Percentiles rank a stretch among this genome's conserved stretches.
Conservation (phyloP, 768 basidiomycete genomes). For the Brasilioporus rufonigricans region DNA sequence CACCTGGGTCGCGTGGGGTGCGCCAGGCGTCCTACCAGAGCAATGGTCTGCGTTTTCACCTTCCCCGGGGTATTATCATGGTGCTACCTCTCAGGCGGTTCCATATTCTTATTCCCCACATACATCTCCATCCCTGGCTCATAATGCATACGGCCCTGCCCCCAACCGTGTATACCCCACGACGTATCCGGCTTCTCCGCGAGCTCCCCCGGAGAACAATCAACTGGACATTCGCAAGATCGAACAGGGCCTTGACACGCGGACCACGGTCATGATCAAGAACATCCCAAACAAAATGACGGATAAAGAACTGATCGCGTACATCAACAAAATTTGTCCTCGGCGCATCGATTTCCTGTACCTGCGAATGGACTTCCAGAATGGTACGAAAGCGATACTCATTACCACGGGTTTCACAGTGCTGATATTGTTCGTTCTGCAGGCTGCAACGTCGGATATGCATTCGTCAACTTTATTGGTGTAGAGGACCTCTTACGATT, state of each 20-base stretch:
- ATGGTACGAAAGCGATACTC: conserved; percentile 45
- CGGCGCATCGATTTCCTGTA: conserved; percentile 84
- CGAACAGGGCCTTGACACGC: conserved; percentile 72
- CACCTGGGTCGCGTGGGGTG: conserved; percentile 30
- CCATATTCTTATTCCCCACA: conserved; percentile 31
- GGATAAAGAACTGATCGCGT: conserved; percentile 65
- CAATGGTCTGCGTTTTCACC: conserved; percentile 32
- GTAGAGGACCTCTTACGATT: conserved; percentile 76
- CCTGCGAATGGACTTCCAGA: conserved; percentile 81
- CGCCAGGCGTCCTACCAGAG: conserved; percentile 25
- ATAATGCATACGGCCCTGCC: conserved; percentile 19
- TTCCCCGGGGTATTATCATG: conserved; percentile 27
- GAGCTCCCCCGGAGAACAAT: conserved; percentile 43
- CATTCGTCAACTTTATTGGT: conserved; percentile 87
- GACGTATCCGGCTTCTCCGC: conserved; percentile 28
- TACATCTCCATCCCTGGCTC: conserved; percentile 19
- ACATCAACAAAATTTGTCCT: conserved; percentile 70
- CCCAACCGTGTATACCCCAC: conserved; percentile 20
- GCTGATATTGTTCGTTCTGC: conserved; percentile 2
- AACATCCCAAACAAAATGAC: conserved; percentile 94
- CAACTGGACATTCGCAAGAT: conserved; percentile 68
- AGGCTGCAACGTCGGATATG: conserved; percentile 81
- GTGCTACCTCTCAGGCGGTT: conserved; percentile 18
- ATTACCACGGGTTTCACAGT: not conserved
- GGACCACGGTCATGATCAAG: conserved; percentile 88